phyloP scores from a whole-genome alignment of 805 yeast species.

The Candida yuanshanica region DNA sequence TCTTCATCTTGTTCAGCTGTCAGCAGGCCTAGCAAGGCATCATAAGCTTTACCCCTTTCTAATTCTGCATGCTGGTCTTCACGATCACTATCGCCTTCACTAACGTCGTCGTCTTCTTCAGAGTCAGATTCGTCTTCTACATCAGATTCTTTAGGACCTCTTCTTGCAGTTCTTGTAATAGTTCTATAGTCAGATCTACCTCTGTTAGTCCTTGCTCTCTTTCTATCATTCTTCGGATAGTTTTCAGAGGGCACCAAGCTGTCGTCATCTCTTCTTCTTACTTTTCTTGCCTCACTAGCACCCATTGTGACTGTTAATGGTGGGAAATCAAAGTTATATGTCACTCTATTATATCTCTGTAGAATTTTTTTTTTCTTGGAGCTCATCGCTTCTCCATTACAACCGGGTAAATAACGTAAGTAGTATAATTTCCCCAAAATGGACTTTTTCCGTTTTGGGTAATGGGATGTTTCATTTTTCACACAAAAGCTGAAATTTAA shows the following conservation, averaged over 20 bases:
- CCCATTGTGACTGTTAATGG: no score
- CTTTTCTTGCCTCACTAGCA: conserved; percentile 11
- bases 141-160: conserved; percentile 22
- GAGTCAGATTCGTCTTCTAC: conserved; percentile 15
- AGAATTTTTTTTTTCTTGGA: not conserved
- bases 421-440: not conserved
- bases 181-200: conserved; percentile 62
- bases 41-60: conserved; percentile 46
- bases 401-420: not conserved
- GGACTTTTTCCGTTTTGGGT: not conserved
- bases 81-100: conserved; percentile 12
- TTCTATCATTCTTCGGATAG: not conserved
- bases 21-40: conserved; percentile 60
- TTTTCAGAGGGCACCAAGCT: not conserved
- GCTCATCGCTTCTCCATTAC: not conserved
- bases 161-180: conserved; percentile 49
- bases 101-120: conserved; percentile 13
- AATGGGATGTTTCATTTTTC: not conserved
- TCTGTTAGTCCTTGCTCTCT: conserved; percentile 22
- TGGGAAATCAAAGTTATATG: not conserved
- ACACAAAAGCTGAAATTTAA: not conserved
- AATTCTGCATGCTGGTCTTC: conserved; percentile 16
- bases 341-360: not conserved
- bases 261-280: conserved; percentile 4
- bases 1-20: conserved; percentile 37